Conservation (phyloP, 805 yeast genomes). For the Candida nonsorbophila region DNA sequence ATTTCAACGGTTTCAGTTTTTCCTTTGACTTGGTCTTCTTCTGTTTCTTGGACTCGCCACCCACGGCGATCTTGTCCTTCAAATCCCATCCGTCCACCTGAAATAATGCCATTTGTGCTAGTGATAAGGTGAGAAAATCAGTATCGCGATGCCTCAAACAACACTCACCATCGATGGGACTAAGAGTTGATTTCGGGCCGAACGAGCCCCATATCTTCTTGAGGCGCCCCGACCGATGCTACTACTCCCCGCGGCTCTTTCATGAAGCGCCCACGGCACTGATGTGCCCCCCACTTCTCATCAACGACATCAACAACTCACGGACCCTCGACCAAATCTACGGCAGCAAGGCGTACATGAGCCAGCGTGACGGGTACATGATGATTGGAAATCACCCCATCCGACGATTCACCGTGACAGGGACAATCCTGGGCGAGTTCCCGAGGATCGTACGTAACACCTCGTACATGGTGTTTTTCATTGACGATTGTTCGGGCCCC, state of each 20-base stretch:
- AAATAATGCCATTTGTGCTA: conserved; percentile 59
- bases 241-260: conserved; percentile 30
- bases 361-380: conserved; percentile 6
- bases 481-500: conserved; percentile 32
- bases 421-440: conserved; percentile 21
- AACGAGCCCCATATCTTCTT: conserved; percentile 28
- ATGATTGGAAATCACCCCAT: conserved; percentile 33
- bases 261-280: conserved; percentile 22
- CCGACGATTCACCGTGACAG: conserved; percentile 15
- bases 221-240: conserved; percentile 16
- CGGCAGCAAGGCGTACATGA: conserved; percentile 13
- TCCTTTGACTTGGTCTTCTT: conserved; percentile 11
- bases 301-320: conserved; percentile 20
- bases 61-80: conserved; percentile 46
- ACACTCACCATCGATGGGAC: not conserved
- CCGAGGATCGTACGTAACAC: conserved; percentile 4
- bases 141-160: not conserved
- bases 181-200: conserved; percentile 26
- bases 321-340: conserved; percentile 10
- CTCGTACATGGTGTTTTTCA: conserved; percentile 13
- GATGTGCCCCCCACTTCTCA: conserved; percentile 18
- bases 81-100: conserved; percentile 82
- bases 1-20: conserved; percentile 5
- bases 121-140: conserved; percentile 1
- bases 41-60: conserved; percentile 25